phyloP scores from a whole-genome alignment of 768 basidiomycete species.

The Suillus plorans region DNA sequence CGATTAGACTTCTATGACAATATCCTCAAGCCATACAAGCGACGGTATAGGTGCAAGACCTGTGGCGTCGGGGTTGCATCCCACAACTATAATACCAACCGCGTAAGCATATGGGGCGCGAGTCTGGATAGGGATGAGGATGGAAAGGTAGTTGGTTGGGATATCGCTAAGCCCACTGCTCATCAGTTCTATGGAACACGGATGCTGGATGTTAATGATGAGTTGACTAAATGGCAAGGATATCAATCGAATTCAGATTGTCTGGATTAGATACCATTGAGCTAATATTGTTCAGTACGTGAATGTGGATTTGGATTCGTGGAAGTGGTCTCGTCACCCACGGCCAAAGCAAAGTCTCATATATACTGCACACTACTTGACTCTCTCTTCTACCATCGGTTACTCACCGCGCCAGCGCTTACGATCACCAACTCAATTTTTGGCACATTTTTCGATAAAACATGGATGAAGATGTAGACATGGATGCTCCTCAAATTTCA shows the following conservation, averaged over 20 bases:
- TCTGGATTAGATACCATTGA: constrained; percentile 19
- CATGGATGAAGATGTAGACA: constrained; percentile 49
- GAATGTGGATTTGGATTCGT: not conserved
- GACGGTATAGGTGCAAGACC: constrained; percentile 58
- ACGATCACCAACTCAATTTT: not conserved
- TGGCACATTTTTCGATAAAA: not conserved
- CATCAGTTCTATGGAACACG: constrained; percentile 67
- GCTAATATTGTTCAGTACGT: not conserved
- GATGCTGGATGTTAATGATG: constrained; percentile 55
- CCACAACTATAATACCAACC: constrained; percentile 46
- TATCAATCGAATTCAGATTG: constrained; percentile 50
- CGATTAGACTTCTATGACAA: constrained; percentile 48
- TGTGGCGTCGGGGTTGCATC: constrained; percentile 59
- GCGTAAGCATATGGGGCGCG: constrained; percentile 59
- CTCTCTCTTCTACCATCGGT: not conserved
- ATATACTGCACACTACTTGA: not conserved
- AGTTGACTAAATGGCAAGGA: constrained; percentile 64
- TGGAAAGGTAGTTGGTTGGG: constrained; percentile 53
- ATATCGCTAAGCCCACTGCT: constrained; percentile 55
- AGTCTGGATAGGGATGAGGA: constrained; percentile 52
- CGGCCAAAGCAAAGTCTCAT: not conserved
- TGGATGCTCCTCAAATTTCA: constrained; percentile 84
- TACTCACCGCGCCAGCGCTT: not conserved
- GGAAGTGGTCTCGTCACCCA: not conserved
- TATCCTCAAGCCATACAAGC: constrained; percentile 55